Conservation (phyloP, 768 basidiomycete species). For the Amanita pseudoporphyria region DNA sequence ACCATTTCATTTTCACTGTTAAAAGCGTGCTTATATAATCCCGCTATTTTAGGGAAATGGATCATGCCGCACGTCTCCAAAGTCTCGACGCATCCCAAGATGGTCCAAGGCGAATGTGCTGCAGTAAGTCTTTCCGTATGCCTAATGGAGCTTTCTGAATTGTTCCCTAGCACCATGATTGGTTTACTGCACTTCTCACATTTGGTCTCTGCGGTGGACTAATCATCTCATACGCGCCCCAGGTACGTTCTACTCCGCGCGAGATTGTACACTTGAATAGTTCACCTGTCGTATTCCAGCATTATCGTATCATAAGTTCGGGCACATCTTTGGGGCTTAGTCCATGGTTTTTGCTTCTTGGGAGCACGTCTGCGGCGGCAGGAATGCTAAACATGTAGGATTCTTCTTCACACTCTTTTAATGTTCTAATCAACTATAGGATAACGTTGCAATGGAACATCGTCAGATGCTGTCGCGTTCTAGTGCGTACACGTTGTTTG, state of each 20-base stretch:
- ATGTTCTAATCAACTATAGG: constrained; percentile 28
- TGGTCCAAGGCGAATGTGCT: neutral
- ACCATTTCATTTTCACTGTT: too few relatives aligned
- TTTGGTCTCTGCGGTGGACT: constrained; percentile 61
- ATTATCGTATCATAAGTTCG: constrained; percentile 68
- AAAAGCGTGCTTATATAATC: neutral
- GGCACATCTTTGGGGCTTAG: constrained; percentile 85
- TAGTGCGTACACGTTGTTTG: constrained; percentile 24
- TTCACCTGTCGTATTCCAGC: constrained; percentile 30
- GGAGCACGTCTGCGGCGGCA: constrained; percentile 74
- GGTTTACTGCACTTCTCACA: constrained; percentile 58
- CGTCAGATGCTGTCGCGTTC: constrained; percentile 67
- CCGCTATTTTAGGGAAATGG: neutral
- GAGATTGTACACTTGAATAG: neutral
- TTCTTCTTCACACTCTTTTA: neutral
- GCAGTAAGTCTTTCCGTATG: neutral
- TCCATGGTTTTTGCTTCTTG: constrained; percentile 85
- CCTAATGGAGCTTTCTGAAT: neutral
- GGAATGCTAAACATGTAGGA: constrained; percentile 78
- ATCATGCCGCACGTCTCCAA: too few relatives aligned
- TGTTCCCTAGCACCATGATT: constrained; percentile 55
- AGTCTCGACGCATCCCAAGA: neutral
- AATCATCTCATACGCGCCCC: constrained; percentile 76
- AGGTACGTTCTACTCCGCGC: constrained; percentile 32
- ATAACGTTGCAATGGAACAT: constrained; percentile 78